Evolutionary conservation across 1,284 basidiomycete species (phyloP), one percentile per base, ranked within the genome.

Genomic region (Malassezia japonica): DNA sequence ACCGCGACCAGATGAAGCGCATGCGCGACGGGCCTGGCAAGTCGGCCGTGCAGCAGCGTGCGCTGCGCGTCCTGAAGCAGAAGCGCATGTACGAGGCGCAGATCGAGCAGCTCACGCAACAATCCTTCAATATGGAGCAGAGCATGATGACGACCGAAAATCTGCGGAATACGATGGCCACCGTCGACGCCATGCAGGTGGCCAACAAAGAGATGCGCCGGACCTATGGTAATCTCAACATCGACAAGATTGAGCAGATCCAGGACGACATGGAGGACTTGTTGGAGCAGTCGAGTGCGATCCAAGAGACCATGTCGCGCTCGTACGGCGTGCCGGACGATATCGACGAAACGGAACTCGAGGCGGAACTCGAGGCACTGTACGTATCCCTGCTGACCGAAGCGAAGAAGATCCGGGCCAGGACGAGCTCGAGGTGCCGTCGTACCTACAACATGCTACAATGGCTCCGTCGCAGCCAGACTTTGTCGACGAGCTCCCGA

Each of bases 131-230:
- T 76, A 98, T 98, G 88, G 92, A 98, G 76, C 91, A 88, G 57
- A 86, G 92, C 21, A 82, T 86, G 9, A 83, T 98, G 74, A 85
- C 89, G 15, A 96, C 92, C 4, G 94, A 98, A 76, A 98, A 98
- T 75, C 76, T 98, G 62, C 82, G 89, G 57, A 98, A 96, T 72
- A 98, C 94, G n/a, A 98, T 99, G 94, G 92, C 90, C n/a, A 98
- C 94, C 0, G 84, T 98, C 20, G 89, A 95, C 67, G 94, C 90
- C 5, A 96, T 99, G 91, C 83, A 89, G 71, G 74, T 81, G n/a
- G 91, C 94, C 16, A 96, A 96, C 77, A 95, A 94, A 77, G 90
- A 96, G 75, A 82, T 99, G 78, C 82, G 82, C 76, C 88, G 85
- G 74, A 92, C 96, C 75, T 99, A 98, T 72, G 91, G 92, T 44